Evolutionary conservation across 768 basidiomycete species (phyloP).

Genomic region (Boletus sp.): DNA sequence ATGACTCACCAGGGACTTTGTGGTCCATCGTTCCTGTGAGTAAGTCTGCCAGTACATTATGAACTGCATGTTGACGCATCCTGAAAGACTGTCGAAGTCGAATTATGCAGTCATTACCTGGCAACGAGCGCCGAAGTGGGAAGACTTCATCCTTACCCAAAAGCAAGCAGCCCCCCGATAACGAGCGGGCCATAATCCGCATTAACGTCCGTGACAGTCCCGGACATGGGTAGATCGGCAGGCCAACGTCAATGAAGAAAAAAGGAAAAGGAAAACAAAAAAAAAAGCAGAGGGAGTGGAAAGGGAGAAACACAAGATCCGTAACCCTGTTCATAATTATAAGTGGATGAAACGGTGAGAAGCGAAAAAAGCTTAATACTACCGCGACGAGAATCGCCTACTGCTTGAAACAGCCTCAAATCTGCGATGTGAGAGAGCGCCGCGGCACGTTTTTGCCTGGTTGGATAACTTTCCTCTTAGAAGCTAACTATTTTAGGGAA

Average conservation of each 20-base stretch:
- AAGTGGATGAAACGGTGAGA: neutral
- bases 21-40: constrained; percentile 15
- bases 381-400: neutral
- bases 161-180: constrained; percentile 23
- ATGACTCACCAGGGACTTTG: constrained; percentile 17
- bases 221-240: constrained; percentile 2
- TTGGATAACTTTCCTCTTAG: neutral
- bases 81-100: constrained; percentile 20
- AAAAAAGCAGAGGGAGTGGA: neutral
- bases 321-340: neutral
- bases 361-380: neutral
- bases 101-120: neutral
- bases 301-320: neutral
- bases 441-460: neutral
- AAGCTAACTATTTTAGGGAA: neutral
- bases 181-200: constrained; percentile 18
- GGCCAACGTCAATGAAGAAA: neutral
- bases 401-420: neutral
- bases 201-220: neutral
- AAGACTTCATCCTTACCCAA: constrained; percentile 6
- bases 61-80: constrained; percentile 27
- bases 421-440: neutral
- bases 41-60: constrained; percentile 22
- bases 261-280: neutral
- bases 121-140: neutral